These are phyloP conservation scores for Corrigiola litoralis DNA, from an alignment of 179 eudicot species.

Conservation along the genomic window DNA sequence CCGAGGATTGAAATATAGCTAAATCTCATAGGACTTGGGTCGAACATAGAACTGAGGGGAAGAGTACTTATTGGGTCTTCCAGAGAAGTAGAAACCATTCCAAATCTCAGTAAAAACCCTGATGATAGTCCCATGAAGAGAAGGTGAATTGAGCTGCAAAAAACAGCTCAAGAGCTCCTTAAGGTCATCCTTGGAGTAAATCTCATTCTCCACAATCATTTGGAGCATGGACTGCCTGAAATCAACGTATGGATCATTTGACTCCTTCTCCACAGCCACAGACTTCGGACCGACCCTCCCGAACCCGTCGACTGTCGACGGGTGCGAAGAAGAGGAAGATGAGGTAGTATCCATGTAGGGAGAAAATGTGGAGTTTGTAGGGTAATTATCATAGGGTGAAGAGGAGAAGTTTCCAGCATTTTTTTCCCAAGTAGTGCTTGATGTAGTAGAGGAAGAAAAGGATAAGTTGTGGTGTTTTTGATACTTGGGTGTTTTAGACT, in stretches of 20 bases:
- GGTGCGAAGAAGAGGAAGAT: constrained; percentile 31
- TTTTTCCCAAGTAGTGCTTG: constrained; percentile 32
- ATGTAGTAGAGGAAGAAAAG: constrained; percentile 29
- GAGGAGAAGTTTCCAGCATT: constrained; percentile 14
- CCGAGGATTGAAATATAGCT: too few relatives aligned
- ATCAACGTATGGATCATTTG: constrained; percentile 80
- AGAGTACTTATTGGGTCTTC: not conserved
- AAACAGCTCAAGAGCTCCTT: constrained; percentile 78
- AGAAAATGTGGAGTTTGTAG: constrained; percentile 28
- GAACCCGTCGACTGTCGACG: constrained; percentile 12
- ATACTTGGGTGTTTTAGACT: constrained; percentile 26
- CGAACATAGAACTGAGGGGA: constrained; percentile 18
- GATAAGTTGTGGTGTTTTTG: constrained; percentile 25
- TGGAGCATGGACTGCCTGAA: constrained; percentile 87
- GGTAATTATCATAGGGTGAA: constrained; percentile 1
- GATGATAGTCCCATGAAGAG: constrained; percentile 67
- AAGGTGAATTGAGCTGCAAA: constrained; percentile 73
- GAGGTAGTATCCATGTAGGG: constrained; percentile 22
- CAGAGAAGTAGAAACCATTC: constrained; percentile 48
- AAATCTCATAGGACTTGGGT: constrained; percentile 25
- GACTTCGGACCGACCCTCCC: constrained; percentile 36
- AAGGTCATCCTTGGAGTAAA: constrained; percentile 65
- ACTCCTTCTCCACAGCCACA: constrained; percentile 81
- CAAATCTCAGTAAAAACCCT: constrained; percentile 91
- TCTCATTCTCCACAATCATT: constrained; percentile 85